Evolutionary conservation across 116 monocot species (phyloP).

Genomic region (Dioscorea cayenensis): DNA sequence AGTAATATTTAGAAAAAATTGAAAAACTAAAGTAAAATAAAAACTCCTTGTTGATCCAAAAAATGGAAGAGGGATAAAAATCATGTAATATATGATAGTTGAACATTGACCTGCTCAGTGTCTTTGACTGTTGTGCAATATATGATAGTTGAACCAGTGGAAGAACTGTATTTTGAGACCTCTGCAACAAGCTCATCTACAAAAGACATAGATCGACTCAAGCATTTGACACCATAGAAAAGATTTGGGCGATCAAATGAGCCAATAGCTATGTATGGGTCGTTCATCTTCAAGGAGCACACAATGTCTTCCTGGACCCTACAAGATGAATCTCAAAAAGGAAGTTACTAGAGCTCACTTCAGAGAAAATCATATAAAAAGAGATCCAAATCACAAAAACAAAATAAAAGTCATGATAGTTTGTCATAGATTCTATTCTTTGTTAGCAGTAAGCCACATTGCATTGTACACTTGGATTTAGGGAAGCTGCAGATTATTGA

Average conservation of each 20-base stretch:
- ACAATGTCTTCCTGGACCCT: slow-evolving; percentile 83
- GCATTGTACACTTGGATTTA: no score
- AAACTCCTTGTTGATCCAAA: not conserved
- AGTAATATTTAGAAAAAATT: no score
- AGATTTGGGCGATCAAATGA: slow-evolving; percentile 94
- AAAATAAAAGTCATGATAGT: no score
- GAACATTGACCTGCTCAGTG: slow-evolving; percentile 80
- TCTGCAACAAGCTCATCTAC: slow-evolving; percentile 71
- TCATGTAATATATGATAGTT: slow-evolving; percentile 57
- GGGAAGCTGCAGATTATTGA: no score
- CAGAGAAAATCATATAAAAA: not conserved
- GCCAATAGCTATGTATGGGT: slow-evolving; percentile 69
- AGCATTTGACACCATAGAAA: slow-evolving; percentile 85
- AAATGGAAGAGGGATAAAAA: not conserved
- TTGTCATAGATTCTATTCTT: no score
- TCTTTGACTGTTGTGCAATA: slow-evolving; percentile 92
- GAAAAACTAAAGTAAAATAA: not conserved
- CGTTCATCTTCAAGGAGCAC: slow-evolving; percentile 61
- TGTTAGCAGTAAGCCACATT: no score
- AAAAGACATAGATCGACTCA: slow-evolving; percentile 49
- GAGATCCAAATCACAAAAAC: not conserved
- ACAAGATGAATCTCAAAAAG: slow-evolving; percentile 3
- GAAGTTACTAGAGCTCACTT: not conserved
- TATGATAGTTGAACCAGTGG: slow-evolving; percentile 71
- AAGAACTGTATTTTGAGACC: slow-evolving; percentile 48